Evolutionary conservation across 148 eudicot species (phyloP).

Genomic region (Cornus controversa): DNA sequence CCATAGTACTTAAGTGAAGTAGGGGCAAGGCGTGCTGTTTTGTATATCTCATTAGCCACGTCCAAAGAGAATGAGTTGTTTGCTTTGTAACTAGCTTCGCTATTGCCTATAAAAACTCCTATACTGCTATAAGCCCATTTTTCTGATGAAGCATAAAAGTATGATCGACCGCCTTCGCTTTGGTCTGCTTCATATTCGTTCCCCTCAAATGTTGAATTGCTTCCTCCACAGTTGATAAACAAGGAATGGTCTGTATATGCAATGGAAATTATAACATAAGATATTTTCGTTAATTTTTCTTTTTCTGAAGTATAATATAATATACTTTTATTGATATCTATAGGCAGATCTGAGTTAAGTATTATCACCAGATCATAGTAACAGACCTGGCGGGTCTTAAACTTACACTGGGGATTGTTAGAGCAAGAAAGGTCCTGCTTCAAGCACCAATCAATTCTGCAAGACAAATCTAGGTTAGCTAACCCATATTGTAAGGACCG

Average conservation of each 20-base stretch:
- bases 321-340: not conserved
- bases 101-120: slow-evolving; percentile 37
- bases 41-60: slow-evolving; percentile 41
- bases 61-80: slow-evolving; percentile 21
- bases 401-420: slow-evolving; percentile 34
- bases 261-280: not conserved
- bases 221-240: slow-evolving; percentile 66
- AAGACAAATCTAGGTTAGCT: slow-evolving; percentile 4
- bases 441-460: slow-evolving; percentile 47
- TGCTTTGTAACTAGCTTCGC: slow-evolving; percentile 31
- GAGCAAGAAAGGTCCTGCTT: slow-evolving; percentile 58
- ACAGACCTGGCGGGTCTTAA: not conserved
- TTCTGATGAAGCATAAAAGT: slow-evolving; percentile 39
- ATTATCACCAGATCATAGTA: not conserved
- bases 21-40: slow-evolving; percentile 69
- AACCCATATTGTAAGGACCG: too few species aligned
- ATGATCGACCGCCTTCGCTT: slow-evolving; percentile 38
- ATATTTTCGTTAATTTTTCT: not conserved
- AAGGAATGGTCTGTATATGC: slow-evolving; percentile 44
- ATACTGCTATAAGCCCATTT: slow-evolving; percentile 78
- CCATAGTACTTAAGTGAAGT: slow-evolving; percentile 74
- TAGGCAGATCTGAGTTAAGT: not conserved
- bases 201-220: slow-evolving; percentile 22
- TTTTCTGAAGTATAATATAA: too few species aligned
- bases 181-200: slow-evolving; percentile 48